Base-by-base conservation (phyloP, 2,329 filamentous ascomycete genomes). In the Ophiostoma sp. region DNA sequence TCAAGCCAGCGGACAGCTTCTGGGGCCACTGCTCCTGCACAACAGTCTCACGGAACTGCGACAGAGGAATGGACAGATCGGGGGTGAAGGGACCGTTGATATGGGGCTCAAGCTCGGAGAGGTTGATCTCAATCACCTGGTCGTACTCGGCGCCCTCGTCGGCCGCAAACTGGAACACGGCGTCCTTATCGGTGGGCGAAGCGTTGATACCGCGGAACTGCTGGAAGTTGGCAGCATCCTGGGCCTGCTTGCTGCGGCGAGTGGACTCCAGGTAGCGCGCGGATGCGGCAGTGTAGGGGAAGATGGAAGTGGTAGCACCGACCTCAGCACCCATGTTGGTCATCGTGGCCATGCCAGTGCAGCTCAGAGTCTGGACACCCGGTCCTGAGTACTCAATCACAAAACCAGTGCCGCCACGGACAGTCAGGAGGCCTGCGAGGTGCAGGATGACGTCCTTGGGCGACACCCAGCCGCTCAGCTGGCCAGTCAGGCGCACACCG, bases 51-150 rank as follows among this genome's bases (percentile, higher is more conserved):
- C 93, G 92, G 82, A 99, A 99, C 76, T 89, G 85, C 65, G 93
- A 97, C 67, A 99, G 81, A 4, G 95, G 94, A 0, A 93, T 97
- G 3, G 94, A 95, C 72, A 99, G 84, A 77, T 99, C 95, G 1
- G 95, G 95, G 0, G 95, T 99, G 78, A 96, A 96, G 52, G 95
- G 95, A 0, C 95, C 95, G 79, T 98, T 99, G 81, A 99, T 92
- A 77, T 97, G 91, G 16, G 95, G 95, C 80, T 99, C 95, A 36
- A 98, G 87, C 71, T 87, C 87, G 3, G 91, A 94, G 47, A 99
- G 85, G 80, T 99, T 86, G 76, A 99, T 97, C 68, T 89, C 90
- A 75, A 99, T 91, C 66, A 96, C 79, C 78, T 96, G 86, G 78
- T 99, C 95, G 78, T 97, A 99, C 75, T 93, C 84, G 70, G 91